These are phyloP conservation scores for Moesziomyces globuligerus DNA, from an alignment of 1,284 basidiomycete species.

Conservation along the genomic window DNA sequence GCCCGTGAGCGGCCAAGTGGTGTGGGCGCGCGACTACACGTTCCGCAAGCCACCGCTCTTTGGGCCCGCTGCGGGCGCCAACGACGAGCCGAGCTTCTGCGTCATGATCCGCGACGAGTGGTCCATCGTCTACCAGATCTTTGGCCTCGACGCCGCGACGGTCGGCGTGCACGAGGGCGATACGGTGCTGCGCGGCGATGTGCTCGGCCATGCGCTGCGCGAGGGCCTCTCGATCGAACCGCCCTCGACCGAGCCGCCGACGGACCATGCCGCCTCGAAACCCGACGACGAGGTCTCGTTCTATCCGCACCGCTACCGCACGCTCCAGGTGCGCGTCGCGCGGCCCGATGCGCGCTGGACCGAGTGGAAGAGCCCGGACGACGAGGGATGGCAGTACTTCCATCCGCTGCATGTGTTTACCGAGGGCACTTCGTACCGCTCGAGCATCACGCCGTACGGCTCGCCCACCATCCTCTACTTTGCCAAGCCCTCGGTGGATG, in stretches of 20 bases:
- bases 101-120: conserved; percentile 60
- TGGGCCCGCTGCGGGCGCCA: conserved; percentile 43
- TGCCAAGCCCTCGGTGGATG: conserved; percentile 36
- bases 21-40: conserved; percentile 49
- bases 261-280: conserved; percentile 38
- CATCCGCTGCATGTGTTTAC: conserved; percentile 54
- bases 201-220: conserved; percentile 44
- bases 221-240: conserved; percentile 37
- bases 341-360: conserved; percentile 47
- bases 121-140: conserved; percentile 59
- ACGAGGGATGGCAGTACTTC: conserved; percentile 55
- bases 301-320: conserved; percentile 54
- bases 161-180: conserved; percentile 36
- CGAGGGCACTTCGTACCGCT: conserved; percentile 43
- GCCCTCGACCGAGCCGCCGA: conserved; percentile 39
- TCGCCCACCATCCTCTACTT: conserved; percentile 51
- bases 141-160: conserved; percentile 39
- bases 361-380: conserved; percentile 43
- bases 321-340: conserved; percentile 54
- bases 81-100: conserved; percentile 51
- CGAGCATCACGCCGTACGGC: conserved; percentile 45
- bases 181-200: conserved; percentile 42
- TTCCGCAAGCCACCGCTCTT: conserved; percentile 42
- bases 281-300: conserved; percentile 31
- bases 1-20: conserved; percentile 54